A percentile compares a stretch with the other conserved stretches of the same genome.
Evolutionary conservation across 225 moss, liverwort and hornwort species (phyloP).

Genomic region (Thuidium tamariscinum): DNA sequence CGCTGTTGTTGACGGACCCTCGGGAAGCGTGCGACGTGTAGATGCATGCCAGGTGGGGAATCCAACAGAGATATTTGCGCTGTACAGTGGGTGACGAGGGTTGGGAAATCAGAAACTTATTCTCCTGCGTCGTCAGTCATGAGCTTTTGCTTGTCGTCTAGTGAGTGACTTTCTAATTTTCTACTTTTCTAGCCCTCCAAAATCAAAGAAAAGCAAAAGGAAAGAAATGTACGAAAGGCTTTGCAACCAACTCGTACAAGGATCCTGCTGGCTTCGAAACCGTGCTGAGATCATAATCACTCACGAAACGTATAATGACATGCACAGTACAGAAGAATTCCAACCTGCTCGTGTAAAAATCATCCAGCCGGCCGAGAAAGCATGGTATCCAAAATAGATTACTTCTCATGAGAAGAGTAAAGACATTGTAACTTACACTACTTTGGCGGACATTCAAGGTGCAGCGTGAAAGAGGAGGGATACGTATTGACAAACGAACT

Average conservation of each 20-base stretch:
- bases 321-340: background rate
- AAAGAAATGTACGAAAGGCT: no score
- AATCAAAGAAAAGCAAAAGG: no score
- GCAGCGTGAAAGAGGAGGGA: background rate
- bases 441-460: background rate
- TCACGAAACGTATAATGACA: background rate
- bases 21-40: background rate
- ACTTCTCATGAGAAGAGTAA: background rate
- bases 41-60: background rate
- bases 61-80: background rate
- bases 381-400: background rate
- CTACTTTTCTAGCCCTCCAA: no score
- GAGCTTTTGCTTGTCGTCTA: background rate
- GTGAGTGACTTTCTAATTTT: no score
- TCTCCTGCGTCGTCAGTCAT: background rate
- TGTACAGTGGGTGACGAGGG: background rate
- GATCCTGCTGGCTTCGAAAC: background rate
- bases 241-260: background rate
- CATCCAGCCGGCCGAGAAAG: background rate
- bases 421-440: no score
- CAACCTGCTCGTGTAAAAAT: background rate
- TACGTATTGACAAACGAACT: background rate
- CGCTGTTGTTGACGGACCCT: background rate
- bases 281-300: background rate
- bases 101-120: no score